These are phyloP conservation scores for Cercospora canescens DNA, from an alignment of 2,329 filamentous ascomycete species.

Conservation along the genomic window DNA sequence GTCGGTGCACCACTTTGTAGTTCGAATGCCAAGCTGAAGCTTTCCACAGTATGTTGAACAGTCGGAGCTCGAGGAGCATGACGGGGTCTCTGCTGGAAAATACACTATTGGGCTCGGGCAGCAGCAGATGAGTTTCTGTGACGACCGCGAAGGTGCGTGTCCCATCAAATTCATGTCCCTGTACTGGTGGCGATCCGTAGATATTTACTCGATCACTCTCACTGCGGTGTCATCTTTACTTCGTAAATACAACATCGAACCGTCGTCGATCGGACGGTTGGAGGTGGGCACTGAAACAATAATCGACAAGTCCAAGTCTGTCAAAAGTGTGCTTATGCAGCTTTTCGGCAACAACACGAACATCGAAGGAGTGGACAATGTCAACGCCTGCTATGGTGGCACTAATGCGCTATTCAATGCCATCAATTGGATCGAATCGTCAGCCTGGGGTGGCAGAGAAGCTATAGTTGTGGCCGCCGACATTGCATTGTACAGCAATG, in stretches of 20 bases:
- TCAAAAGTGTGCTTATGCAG: neutral
- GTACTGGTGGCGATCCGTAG: neutral
- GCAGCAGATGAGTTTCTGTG: neutral
- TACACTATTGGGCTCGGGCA: neutral
- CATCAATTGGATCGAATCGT: too few species aligned
- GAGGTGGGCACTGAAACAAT: neutral
- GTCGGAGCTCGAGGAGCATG: too few species aligned
- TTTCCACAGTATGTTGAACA: neutral
- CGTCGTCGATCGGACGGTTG: neutral
- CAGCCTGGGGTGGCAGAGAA: too few species aligned
- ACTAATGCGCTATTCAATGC: too few species aligned
- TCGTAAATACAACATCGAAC: neutral
- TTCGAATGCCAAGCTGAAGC: neutral
- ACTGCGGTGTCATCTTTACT: neutral
- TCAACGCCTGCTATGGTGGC: too few species aligned
- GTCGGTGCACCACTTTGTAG: neutral
- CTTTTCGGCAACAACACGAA: too few species aligned
- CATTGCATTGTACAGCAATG: too few species aligned
- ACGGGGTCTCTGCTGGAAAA: neutral
- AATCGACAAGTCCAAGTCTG: neutral
- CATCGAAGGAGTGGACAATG: too few species aligned
- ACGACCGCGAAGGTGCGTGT: neutral
- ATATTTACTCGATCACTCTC: neutral
- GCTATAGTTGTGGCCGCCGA: too few species aligned
- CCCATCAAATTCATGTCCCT: neutral